phyloP scores from a whole-genome alignment of 768 basidiomycete genomes.

The Phylloporus sp. region DNA sequence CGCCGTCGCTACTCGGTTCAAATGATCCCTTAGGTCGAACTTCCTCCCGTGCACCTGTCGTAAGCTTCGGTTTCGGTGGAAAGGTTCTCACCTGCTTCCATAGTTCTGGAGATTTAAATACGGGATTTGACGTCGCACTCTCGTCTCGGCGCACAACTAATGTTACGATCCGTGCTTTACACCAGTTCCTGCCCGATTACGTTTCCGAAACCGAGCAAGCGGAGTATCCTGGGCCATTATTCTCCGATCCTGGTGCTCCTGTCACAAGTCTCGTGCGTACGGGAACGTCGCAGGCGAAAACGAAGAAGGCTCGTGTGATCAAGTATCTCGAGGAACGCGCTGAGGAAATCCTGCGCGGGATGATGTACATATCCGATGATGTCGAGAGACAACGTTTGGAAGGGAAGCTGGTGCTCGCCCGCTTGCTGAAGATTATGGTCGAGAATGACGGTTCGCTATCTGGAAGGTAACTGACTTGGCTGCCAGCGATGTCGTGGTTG shows the following conservation, averaged over 20 bases:
- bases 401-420: conserved; percentile 71
- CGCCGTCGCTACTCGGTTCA: conserved; percentile 74
- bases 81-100: conserved; percentile 88
- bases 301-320: conserved; percentile 75
- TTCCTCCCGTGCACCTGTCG: conserved; percentile 67
- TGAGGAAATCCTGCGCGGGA: conserved; percentile 72
- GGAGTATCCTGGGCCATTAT: conserved; percentile 83
- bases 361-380: conserved; percentile 62
- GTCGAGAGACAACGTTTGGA: conserved; percentile 60
- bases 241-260: conserved; percentile 67
- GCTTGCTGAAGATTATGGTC: conserved; percentile 73
- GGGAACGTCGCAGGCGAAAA: conserved; percentile 61
- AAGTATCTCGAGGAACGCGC: conserved; percentile 74
- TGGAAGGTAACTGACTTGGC: conserved; percentile 57
- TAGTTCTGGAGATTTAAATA: conserved; percentile 56
- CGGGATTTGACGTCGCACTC: conserved; percentile 76
- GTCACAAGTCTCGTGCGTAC: conserved; percentile 67
- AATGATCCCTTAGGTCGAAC: conserved; percentile 81
- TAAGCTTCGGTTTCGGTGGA: conserved; percentile 94
- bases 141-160: conserved; percentile 67
- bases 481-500: background rate
- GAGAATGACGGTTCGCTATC: conserved; percentile 86
- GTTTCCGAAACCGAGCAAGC: conserved; percentile 50
- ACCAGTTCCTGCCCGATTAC: conserved; percentile 67
- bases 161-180: conserved; percentile 63